Evolutionary conservation across 768 basidiomycete genomes (phyloP).

Genomic region (Multifurca ochricompacta): DNA sequence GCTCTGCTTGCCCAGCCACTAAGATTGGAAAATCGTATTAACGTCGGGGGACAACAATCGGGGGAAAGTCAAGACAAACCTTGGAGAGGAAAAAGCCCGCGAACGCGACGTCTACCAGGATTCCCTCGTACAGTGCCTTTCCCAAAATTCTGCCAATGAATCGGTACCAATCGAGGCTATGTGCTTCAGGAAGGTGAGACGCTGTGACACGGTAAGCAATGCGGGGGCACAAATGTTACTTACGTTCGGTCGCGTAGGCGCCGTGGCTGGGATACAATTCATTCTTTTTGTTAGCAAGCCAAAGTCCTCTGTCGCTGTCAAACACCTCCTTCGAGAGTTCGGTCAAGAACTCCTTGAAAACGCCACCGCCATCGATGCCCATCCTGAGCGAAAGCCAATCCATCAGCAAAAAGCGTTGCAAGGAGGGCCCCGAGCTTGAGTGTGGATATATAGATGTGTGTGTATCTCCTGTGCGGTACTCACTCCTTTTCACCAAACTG

Average conservation of each 20-base stretch:
- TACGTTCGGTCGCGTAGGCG: slow-evolving; percentile 81
- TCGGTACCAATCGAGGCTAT: slow-evolving; percentile 85
- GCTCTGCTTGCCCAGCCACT: slow-evolving; percentile 91
- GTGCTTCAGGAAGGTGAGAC: slow-evolving; percentile 38
- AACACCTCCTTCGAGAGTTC: slow-evolving; percentile 91
- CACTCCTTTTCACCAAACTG: slow-evolving; percentile 82
- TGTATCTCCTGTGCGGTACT: slow-evolving; percentile 27
- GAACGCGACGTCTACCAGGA: slow-evolving; percentile 90
- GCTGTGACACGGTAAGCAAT: background rate
- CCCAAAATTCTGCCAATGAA: slow-evolving; percentile 92
- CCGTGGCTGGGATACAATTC: slow-evolving; percentile 95
- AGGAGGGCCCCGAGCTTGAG: no score
- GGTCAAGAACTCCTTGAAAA: slow-evolving; percentile 98
- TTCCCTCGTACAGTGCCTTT: slow-evolving; percentile 95
- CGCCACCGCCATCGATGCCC: slow-evolving; percentile 93
- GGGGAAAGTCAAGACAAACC: slow-evolving; percentile 32
- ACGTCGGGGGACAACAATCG: background rate
- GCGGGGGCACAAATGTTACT: slow-evolving; percentile 23
- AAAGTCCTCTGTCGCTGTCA: slow-evolving; percentile 88
- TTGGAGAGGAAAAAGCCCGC: slow-evolving; percentile 93
- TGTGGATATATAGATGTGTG: no score
- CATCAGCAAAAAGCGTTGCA: background rate
- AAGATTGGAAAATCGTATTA: background rate
- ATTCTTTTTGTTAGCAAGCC: slow-evolving; percentile 85
- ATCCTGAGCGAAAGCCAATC: slow-evolving; percentile 38